Conservation (phyloP, 257 asterid species). For the Linaria vulgaris region DNA sequence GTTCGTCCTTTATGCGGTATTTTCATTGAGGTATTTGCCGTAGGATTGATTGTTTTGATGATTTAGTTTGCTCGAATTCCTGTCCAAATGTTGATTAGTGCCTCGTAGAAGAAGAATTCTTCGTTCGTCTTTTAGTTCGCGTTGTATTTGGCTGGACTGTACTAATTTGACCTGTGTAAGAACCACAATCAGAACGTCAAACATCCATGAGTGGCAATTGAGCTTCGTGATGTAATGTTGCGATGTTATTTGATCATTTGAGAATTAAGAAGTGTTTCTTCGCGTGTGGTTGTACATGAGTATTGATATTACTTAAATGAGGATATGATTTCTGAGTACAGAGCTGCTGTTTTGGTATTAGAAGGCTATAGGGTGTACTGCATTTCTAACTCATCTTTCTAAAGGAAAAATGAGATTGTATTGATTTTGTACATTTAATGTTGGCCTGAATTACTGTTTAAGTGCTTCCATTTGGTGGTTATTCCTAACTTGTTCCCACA, state of each 20-base stretch:
- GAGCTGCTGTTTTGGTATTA: slow-evolving; percentile 3
- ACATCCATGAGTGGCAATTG: too few relatives aligned
- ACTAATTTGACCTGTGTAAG: too few relatives aligned
- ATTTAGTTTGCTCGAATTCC: slow-evolving; percentile 13
- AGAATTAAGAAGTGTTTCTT: not conserved
- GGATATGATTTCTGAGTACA: not conserved
- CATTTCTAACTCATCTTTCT: slow-evolving; percentile 1
- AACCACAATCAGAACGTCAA: too few relatives aligned
- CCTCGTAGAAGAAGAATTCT: too few relatives aligned
- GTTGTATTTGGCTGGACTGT: too few relatives aligned
- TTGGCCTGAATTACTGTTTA: not conserved
- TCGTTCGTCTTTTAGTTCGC: too few relatives aligned
- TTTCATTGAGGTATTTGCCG: too few relatives aligned
- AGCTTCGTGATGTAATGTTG: too few relatives aligned
- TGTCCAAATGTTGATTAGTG: not conserved
- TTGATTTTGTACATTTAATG: not conserved
- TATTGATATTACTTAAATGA: slow-evolving; percentile 6
- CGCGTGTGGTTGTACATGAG: not conserved
- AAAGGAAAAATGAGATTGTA: not conserved
- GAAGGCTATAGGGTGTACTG: slow-evolving; percentile 3
- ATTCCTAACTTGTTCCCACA: slow-evolving; percentile 11
- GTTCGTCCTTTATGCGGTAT: too few relatives aligned
- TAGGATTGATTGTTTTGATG: not conserved
- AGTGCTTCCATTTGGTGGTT: slow-evolving; percentile 4
- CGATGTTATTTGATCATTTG: too few relatives aligned